Conservation (phyloP, 768 basidiomycete genomes). For the Collybia sordida region DNA sequence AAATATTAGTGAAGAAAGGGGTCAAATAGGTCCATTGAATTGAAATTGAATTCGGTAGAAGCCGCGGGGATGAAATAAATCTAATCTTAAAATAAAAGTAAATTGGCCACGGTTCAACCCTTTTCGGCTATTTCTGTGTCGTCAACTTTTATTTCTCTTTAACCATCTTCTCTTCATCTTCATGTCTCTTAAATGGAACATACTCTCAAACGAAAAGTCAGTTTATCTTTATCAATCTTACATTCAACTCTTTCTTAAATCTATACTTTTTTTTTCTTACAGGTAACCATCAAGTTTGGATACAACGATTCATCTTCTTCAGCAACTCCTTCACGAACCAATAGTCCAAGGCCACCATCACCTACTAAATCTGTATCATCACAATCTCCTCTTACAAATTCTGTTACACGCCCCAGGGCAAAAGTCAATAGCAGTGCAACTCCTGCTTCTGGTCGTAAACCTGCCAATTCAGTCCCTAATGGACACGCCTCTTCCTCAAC, state of each 20-base stretch:
- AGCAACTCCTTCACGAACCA: constrained; percentile 26
- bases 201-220: constrained; percentile 48
- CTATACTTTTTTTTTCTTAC: neutral
- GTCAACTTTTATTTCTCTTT: neutral
- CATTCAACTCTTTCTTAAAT: too few relatives aligned
- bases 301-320: constrained; percentile 32
- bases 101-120: neutral
- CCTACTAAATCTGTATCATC: constrained; percentile 25
- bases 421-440: constrained; percentile 58
- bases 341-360: constrained; percentile 46
- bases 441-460: constrained; percentile 2
- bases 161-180: neutral
- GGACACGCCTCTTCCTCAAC: neutral
- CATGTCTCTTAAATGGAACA: constrained; percentile 9
- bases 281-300: constrained; percentile 58
- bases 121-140: neutral
- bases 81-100: constrained; percentile 3
- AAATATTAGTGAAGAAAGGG: constrained; percentile 48
- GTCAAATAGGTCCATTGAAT: too few relatives aligned
- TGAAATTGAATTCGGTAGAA: constrained; percentile 2
- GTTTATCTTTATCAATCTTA: neutral
- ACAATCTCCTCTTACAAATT: constrained; percentile 19
- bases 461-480: constrained; percentile 11
- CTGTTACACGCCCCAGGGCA: constrained; percentile 47
- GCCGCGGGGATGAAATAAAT: constrained; percentile 7